Conservation (phyloP, 2,329 filamentous ascomycete genomes). For the Exophiala dermatitidis region DNA sequence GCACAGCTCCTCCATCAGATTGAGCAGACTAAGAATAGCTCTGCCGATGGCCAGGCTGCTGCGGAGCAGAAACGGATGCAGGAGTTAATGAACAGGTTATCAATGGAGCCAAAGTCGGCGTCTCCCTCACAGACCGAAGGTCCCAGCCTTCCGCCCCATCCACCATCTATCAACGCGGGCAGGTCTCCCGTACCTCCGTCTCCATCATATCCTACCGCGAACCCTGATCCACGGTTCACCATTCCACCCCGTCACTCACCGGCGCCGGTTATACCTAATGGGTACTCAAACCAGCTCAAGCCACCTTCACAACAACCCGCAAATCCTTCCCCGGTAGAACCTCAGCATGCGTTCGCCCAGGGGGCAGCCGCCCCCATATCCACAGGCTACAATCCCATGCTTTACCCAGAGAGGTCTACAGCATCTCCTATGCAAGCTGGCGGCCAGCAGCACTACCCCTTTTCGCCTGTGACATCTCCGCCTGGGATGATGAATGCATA, state of each 20-base stretch:
- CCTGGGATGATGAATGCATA: slow-evolving; percentile 11
- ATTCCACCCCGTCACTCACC: slow-evolving; percentile 27
- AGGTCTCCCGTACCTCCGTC: slow-evolving; percentile 19
- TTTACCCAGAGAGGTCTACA: slow-evolving; percentile 34
- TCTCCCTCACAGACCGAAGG: slow-evolving; percentile 41
- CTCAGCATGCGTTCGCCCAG: slow-evolving; percentile 28
- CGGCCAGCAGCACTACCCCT: slow-evolving; percentile 13
- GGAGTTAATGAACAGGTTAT: slow-evolving; percentile 91
- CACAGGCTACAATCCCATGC: slow-evolving; percentile 46
- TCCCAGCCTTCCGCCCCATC: slow-evolving; percentile 32
- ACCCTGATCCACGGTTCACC: slow-evolving; percentile 27
- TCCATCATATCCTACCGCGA: slow-evolving; percentile 22
- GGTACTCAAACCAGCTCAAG: slow-evolving; percentile 17
- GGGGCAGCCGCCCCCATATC: slow-evolving; percentile 37
- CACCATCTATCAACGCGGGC: slow-evolving; percentile 27
- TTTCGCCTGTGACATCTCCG: slow-evolving; percentile 21
- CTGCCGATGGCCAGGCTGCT: slow-evolving; percentile 57
- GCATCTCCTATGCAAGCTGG: slow-evolving; percentile 16
- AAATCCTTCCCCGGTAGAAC: slow-evolving; percentile 20
- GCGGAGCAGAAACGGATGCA: slow-evolving; percentile 78
- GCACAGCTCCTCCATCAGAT: slow-evolving; percentile 84
- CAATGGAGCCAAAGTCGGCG: slow-evolving; percentile 57
- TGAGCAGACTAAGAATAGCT: slow-evolving; percentile 65
- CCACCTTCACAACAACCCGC: slow-evolving; percentile 8
- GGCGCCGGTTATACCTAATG: slow-evolving; percentile 24